Percentiles rank a stretch among this genome's conserved stretches.
phyloP scores from a whole-genome alignment of 192 early-diverging fungal species.

The Rhizophlyctis rosea region DNA sequence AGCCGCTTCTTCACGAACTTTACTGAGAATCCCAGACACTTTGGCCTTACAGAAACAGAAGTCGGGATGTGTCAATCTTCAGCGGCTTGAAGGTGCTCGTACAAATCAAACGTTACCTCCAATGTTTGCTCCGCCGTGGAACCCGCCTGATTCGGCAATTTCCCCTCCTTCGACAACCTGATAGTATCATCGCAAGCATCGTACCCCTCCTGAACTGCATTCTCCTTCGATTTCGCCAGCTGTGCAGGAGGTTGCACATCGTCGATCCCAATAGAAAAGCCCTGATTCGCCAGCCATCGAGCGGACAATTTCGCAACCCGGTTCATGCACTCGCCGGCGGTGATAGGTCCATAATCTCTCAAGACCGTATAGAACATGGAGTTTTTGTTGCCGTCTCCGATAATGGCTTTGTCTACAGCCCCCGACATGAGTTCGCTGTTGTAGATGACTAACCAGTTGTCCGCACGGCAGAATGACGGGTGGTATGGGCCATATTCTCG shows the following conservation, averaged over 20 bases:
- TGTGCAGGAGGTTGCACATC: conserved; percentile 89
- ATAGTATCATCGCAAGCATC: conserved; percentile 82
- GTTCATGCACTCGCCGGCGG: conserved; percentile 93
- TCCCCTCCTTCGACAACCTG: conserved; percentile 60
- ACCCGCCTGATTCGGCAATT: conserved; percentile 81
- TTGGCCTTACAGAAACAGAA: conserved; percentile 30
- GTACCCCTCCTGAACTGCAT: conserved; percentile 77
- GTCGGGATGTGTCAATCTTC: no score
- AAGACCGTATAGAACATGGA: conserved; percentile 92
- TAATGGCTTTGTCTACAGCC: conserved; percentile 87
- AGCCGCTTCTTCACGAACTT: conserved; percentile 89
- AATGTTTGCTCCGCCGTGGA: conserved; percentile 83
- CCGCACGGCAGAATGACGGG: conserved; percentile 71
- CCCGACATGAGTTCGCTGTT: conserved; percentile 97
- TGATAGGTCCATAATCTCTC: conserved; percentile 83
- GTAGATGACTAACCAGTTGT: conserved; percentile 85
- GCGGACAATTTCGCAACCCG: conserved; percentile 87
- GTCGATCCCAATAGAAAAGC: conserved; percentile 97
- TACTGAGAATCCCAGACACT: conserved; percentile 83
- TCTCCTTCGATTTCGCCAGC: conserved; percentile 75
- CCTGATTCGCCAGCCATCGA: conserved; percentile 85
- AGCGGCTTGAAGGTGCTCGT: no score
- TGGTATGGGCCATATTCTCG: conserved; percentile 41
- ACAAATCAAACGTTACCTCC: conserved; percentile 55
- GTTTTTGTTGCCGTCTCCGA: conserved; percentile 95